A percentile compares a stretch with the other conserved stretches of the same genome.
These are phyloP conservation scores for Scortechinia acanthostroma DNA, from an alignment of 2,329 filamentous ascomycete species.

Conservation along the genomic window DNA sequence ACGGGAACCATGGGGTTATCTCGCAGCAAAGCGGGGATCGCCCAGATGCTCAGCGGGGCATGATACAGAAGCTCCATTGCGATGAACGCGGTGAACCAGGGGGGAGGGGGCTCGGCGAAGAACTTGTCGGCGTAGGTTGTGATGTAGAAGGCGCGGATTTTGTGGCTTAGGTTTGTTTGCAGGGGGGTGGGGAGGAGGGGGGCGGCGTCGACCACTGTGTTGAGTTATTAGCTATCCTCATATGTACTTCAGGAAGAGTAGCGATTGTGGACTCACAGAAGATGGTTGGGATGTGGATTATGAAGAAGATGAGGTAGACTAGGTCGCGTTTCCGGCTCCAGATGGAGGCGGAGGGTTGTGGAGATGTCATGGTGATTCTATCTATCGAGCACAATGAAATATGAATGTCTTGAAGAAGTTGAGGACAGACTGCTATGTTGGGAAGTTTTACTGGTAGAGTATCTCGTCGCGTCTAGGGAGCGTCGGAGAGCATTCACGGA, in stretches of 20 bases:
- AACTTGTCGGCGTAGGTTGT: background rate
- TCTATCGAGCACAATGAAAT: no score
- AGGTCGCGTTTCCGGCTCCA: background rate
- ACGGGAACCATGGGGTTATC: background rate
- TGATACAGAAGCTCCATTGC: background rate
- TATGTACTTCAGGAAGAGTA: no score
- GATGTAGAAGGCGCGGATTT: background rate
- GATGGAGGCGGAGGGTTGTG: no score
- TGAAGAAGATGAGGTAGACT: background rate
- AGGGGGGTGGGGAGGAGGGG: background rate
- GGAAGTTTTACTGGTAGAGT: no score
- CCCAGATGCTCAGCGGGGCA: background rate
- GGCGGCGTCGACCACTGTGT: background rate
- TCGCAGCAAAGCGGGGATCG: background rate
- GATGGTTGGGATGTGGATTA: background rate
- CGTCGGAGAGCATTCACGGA: no score
- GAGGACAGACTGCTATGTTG: no score
- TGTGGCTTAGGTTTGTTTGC: background rate
- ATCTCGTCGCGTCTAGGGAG: no score
- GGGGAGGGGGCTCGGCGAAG: background rate
- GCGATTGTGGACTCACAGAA: background rate
- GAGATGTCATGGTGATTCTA: no score
- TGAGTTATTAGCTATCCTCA: no score
- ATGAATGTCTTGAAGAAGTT: no score
- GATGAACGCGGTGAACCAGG: background rate